These are phyloP conservation scores for Dictyostelium discoideum DNA, from an alignment of 78 protist species.

Conservation along the genomic window DNA sequence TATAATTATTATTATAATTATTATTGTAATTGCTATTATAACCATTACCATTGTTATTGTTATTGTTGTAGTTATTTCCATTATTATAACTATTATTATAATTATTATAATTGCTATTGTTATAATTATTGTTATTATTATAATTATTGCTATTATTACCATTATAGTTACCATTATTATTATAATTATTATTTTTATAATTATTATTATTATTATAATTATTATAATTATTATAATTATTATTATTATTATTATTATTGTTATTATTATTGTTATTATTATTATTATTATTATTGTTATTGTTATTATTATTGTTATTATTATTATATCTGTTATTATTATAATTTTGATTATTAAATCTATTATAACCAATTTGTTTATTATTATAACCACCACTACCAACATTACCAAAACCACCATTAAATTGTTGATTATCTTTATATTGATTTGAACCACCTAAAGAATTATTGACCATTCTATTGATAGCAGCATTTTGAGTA, in stretches of 20 bases:
- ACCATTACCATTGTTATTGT: neutral
- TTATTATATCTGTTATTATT: neutral
- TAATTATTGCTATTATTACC: neutral
- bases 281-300: neutral
- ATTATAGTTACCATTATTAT: neutral
- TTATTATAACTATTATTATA: neutral
- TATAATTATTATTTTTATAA: neutral
- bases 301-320: neutral
- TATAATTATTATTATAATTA: neutral
- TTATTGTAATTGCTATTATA: neutral
- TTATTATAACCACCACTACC: constrained; percentile 21
- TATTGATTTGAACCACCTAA: constrained; percentile 49
- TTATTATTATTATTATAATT: constrained; percentile 9
- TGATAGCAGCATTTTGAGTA: constrained; percentile 63
- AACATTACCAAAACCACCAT: neutral
- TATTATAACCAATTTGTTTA: neutral
- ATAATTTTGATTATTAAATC: neutral
- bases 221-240: constrained; percentile 10
- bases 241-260: neutral
- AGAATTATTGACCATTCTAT: constrained; percentile 47
- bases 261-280: neutral
- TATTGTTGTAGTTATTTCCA: neutral
- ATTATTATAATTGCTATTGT: neutral
- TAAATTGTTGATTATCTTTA: constrained; percentile 23
- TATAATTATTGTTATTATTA: neutral